Evolutionary conservation across 768 basidiomycete genomes (phyloP), one percentile per base, ranked within the genome.

Genomic region (Xerocomellus chrysenteron): DNA sequence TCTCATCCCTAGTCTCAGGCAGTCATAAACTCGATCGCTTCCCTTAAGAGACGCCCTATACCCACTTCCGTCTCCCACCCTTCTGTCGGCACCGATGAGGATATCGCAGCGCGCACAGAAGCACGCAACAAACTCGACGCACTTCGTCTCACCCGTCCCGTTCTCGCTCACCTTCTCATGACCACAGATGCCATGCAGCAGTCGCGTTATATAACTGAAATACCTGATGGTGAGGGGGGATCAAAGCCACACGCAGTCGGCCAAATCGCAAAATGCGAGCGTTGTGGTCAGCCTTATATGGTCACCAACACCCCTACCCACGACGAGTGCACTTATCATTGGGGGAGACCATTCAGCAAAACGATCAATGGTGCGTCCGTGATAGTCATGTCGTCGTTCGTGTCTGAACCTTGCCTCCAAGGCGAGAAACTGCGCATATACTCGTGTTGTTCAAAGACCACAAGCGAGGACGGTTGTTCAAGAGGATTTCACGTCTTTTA

Each of bases 401-500:
- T 17, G 4, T 57, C 44, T 46, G 13, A 54, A 56, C 53, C 9
- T 46, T 49, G 40, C 53, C 52, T 26, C 3, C 50, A 71, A 90
- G 89, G 87, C 41, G 83, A 93, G 68, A 85, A 80, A 63, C 74
- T 82, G 43, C 82, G 90, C 33, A 68, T 85, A 32, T 92, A 85
- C 63, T 83, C 79, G n/a, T 97, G 94, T 66, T 97, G 94, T 67
- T 86, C 83, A n/a, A 75, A 76, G 49, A 75, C 80, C 14, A 79
- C 81, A 16, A 74, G 75, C 11, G 79, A 86, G 26, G 76, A 78
- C 36, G 91, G 90, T 1, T 97, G 94, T 65, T 77, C 83, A 12
- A 79, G 78, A 48, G 93, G 94, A 1, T 84, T 85, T 4, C 97
- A 99, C 69, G 92, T 98, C 17, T 98, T 98, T 69, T 90, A 88